Conservation (phyloP, 768 basidiomycete species). For the Tricholoma hemisulphureum region DNA sequence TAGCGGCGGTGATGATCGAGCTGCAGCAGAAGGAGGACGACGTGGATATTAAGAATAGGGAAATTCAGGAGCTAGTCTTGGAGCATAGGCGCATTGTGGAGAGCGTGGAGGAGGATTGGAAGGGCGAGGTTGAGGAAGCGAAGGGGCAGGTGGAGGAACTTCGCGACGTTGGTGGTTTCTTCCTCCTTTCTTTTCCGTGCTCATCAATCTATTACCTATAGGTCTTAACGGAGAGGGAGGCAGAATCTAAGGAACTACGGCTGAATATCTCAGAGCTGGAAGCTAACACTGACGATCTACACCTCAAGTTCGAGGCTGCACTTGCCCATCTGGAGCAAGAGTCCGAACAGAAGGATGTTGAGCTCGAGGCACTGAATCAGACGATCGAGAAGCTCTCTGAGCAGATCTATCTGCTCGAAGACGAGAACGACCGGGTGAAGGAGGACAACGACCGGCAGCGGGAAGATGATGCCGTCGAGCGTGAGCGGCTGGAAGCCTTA, state of each 20-base stretch:
- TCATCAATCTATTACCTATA: slow-evolving; percentile 25
- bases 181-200: not conserved
- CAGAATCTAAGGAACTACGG: slow-evolving; percentile 72
- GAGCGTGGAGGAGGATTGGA: slow-evolving; percentile 81
- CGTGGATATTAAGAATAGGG: slow-evolving; percentile 70
- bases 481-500: slow-evolving; percentile 65
- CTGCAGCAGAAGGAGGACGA: slow-evolving; percentile 87
- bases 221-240: slow-evolving; percentile 77
- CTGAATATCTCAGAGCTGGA: slow-evolving; percentile 76
- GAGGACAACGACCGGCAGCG: slow-evolving; percentile 67
- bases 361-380: slow-evolving; percentile 68
- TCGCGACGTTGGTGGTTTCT: slow-evolving; percentile 52
- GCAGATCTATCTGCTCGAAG: slow-evolving; percentile 81
- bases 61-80: slow-evolving; percentile 73
- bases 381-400: slow-evolving; percentile 82
- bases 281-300: slow-evolving; percentile 65
- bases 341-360: slow-evolving; percentile 74
- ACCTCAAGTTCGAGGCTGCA: slow-evolving; percentile 71
- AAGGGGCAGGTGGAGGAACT: slow-evolving; percentile 78
- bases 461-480: slow-evolving; percentile 74
- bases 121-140: slow-evolving; percentile 82
- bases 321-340: slow-evolving; percentile 77
- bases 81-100: slow-evolving; percentile 74
- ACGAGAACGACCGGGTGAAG: slow-evolving; percentile 74
- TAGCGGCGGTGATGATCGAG: slow-evolving; percentile 80